Percentiles rank a stretch among this genome's conserved stretches.
phyloP scores from a whole-genome alignment of 2,329 filamentous ascomycete species.

The Endothia cerciana region DNA sequence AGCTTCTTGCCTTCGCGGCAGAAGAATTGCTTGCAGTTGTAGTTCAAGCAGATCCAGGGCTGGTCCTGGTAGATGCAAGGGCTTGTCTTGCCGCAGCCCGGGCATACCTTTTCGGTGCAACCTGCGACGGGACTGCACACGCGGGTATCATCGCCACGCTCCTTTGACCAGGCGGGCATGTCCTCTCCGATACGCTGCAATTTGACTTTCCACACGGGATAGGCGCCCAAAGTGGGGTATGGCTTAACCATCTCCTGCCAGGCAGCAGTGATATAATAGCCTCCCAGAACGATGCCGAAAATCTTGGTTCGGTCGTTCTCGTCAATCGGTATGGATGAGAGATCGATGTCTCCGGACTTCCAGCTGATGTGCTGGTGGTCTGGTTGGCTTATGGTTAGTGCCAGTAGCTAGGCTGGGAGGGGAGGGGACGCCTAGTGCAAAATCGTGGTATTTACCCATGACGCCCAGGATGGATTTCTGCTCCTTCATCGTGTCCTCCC shows the following conservation, averaged over 20 bases:
- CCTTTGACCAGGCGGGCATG: slow-evolving; percentile 61
- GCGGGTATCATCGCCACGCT: neutral
- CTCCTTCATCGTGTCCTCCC: slow-evolving; percentile 3
- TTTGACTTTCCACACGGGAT: slow-evolving; percentile 56
- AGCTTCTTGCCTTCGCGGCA: neutral
- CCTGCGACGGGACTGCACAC: neutral
- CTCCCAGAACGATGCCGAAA: slow-evolving; percentile 68
- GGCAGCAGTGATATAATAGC: slow-evolving; percentile 69
- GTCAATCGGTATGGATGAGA: slow-evolving; percentile 35
- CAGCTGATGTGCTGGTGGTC: slow-evolving; percentile 52
- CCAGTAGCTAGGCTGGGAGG: slow-evolving; percentile 19
- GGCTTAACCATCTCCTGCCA: slow-evolving; percentile 63
- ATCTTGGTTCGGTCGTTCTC: slow-evolving; percentile 54
- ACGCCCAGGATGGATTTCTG: slow-evolving; percentile 50
- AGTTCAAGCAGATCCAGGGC: slow-evolving; percentile 18
- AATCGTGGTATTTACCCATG: slow-evolving; percentile 47
- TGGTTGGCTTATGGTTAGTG: slow-evolving; percentile 28
- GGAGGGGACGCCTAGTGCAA: neutral
- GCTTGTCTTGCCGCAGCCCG: neutral
- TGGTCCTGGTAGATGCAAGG: slow-evolving; percentile 13
- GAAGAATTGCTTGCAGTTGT: slow-evolving; percentile 9
- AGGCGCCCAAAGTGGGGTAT: slow-evolving; percentile 14
- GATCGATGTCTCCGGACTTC: slow-evolving; percentile 33
- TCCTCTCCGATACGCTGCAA: slow-evolving; percentile 65
- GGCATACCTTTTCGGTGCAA: slow-evolving; percentile 1